Evolutionary conservation across 2,329 filamentous ascomycete genomes (phyloP), one percentile per base, ranked within the genome.

Genomic region (Amesomyces nigricolor): DNA sequence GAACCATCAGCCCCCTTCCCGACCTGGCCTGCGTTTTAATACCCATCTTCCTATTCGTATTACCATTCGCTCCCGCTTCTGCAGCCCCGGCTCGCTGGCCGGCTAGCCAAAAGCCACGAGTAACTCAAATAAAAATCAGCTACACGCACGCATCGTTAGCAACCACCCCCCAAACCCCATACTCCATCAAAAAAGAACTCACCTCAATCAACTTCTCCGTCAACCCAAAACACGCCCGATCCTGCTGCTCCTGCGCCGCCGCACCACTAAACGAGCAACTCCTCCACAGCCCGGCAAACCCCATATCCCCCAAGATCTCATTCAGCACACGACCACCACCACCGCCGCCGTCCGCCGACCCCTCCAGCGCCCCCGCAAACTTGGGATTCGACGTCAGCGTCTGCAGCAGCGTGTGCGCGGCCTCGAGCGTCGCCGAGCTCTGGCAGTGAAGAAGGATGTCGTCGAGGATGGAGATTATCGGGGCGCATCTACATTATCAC

Each of bases 191-290:
- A n/a, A n/a, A n/a, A n/a, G n/a, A 48, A 67, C 74, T 67, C 65
- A 83, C 80, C 73, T 83, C 80, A 60, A 85, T 84, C 35, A 85
- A 71, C 67, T 78, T 81, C 65, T 83, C 81, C 2, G 79, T 84
- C 45, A 83, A 66, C 45, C 71, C 69, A 53, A 81, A 77, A 62
- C 78, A 80, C 61, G 78, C 74, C 52, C 72, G 74, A 58, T 79
- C 78, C 10, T 75, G 52, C 46, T 42, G 73, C 10, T 79, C 77
- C 45, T 77, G 74, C 32, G 70, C 69, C 14, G 75, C 22, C 22
- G 22, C 4, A 26, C 22, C 73, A 35, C 72, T 76, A 51, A 79
- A 76, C 1, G 78, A 79, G 57, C 78, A 80, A 5, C 50, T 56
- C 22, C 46, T 42, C 81, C 81, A 86, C 2, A 88, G 70, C 0